Evolutionary conservation across 1,284 basidiomycete species (phyloP).

Genomic region (Boletus chippewaensis): DNA sequence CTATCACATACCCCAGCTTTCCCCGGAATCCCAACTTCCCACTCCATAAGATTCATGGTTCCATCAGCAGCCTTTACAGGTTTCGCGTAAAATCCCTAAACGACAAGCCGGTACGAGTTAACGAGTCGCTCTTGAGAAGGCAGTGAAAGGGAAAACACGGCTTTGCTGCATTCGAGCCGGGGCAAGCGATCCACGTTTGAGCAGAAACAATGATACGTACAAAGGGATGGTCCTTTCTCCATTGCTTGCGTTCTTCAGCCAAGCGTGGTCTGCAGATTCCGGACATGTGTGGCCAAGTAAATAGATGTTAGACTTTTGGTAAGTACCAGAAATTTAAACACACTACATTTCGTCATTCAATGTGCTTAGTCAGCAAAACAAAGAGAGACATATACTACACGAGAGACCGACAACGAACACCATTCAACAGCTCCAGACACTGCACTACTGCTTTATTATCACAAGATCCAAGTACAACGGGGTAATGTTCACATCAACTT

Average conservation of each 20-base stretch:
- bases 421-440: neutral
- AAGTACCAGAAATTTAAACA: neutral
- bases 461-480: constrained; percentile 18
- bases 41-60: constrained; percentile 93
- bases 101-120: constrained; percentile 7
- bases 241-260: constrained; percentile 97
- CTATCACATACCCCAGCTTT: constrained; percentile 62
- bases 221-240: constrained; percentile 98
- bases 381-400: no score
- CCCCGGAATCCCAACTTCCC: constrained; percentile 96
- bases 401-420: neutral
- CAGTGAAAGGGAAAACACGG: neutral
- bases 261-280: constrained; percentile 81
- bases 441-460: neutral
- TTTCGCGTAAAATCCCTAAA: constrained; percentile 93
- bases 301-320: neutral
- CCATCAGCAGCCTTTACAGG: constrained; percentile 87
- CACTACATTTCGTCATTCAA: neutral
- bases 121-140: neutral
- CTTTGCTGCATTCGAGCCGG: constrained; percentile 1
- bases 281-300: constrained; percentile 45
- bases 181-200: constrained; percentile 1
- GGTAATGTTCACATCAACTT: constrained; percentile 21
- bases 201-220: constrained; percentile 48
- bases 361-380: constrained; percentile 25